Conservation (phyloP, 2,329 filamentous ascomycete species). For the Sclerotinia sclerotiorum region DNA sequence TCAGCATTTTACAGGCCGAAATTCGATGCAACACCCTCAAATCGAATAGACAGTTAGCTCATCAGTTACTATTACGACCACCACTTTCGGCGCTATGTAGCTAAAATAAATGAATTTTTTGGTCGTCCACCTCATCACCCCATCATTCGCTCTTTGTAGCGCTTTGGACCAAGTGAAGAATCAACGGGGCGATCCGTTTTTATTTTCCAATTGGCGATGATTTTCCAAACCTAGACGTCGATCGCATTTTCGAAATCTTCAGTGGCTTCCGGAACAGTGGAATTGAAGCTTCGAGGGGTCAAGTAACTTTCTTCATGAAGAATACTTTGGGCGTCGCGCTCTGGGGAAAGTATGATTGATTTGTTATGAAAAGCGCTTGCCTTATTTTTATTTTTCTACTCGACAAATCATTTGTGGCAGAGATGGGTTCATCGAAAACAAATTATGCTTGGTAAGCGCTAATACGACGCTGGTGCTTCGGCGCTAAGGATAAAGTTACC, state of each 20-base stretch:
- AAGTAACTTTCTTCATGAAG: not conserved
- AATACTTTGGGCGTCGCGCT: not conserved
- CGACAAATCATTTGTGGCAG: constrained; percentile 12
- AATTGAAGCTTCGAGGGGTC: not conserved
- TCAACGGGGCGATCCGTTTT: not conserved
- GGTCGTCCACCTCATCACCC: not conserved
- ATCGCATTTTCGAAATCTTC: not conserved
- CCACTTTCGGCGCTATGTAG: constrained; percentile 2
- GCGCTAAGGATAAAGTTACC: constrained; percentile 16
- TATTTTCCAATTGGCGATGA: not conserved
- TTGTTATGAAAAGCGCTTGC: constrained; percentile 2
- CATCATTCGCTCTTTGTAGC: constrained; percentile 1
- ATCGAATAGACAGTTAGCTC: not conserved
- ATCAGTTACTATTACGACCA: not conserved
- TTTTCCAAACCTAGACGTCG: not conserved
- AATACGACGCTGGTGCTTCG: not conserved
- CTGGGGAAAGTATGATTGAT: not conserved
- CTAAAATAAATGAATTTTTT: not conserved
- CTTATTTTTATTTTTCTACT: not conserved
- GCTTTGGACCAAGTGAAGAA: not conserved
- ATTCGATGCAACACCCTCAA: not conserved
- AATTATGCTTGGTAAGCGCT: not conserved
- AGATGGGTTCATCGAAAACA: not conserved
- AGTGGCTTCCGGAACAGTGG: constrained; percentile 17
- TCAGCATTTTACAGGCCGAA: not conserved